Percentiles rank a stretch among this genome's conserved stretches.
phyloP scores from a whole-genome alignment of 306 rosid species.

The Leucaena leucocephala region DNA sequence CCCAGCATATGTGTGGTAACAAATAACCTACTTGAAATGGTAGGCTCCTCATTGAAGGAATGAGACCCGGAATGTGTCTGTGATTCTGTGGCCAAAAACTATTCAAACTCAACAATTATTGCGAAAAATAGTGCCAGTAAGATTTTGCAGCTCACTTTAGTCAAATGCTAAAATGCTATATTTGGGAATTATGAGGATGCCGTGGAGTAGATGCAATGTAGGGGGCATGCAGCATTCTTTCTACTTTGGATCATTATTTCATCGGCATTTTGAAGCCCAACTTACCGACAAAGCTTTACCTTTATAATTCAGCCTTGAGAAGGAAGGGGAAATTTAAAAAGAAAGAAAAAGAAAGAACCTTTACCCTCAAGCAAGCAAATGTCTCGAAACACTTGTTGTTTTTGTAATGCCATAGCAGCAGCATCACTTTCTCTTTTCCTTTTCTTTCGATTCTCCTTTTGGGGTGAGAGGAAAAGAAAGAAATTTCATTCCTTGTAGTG shows the following conservation, averaged over 20 bases:
- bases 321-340: not conserved
- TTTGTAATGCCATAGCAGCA: slow-evolving; percentile 20
- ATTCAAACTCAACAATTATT: slow-evolving; percentile 8
- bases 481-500: slow-evolving; percentile 36
- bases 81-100: not conserved
- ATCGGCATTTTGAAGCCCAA: slow-evolving; percentile 32
- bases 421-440: slow-evolving; percentile 29
- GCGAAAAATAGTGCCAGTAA: not conserved
- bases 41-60: not conserved
- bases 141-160: not conserved
- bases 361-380: slow-evolving; percentile 40
- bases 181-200: slow-evolving; percentile 23
- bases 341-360: not conserved
- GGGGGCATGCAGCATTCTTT: slow-evolving; percentile 26
- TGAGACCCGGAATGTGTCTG: not conserved
- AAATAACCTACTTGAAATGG: not conserved
- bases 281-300: not conserved
- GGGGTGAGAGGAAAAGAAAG: slow-evolving; percentile 31
- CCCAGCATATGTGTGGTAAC: not conserved
- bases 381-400: slow-evolving; percentile 15
- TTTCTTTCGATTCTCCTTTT: slow-evolving; percentile 18
- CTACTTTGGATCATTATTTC: slow-evolving; percentile 42
- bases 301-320: not conserved
- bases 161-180: not conserved
- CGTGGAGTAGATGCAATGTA: slow-evolving; percentile 27